phyloP scores from a whole-genome alignment of 768 basidiomycete species.

The Macrolepiota dolichaula region DNA sequence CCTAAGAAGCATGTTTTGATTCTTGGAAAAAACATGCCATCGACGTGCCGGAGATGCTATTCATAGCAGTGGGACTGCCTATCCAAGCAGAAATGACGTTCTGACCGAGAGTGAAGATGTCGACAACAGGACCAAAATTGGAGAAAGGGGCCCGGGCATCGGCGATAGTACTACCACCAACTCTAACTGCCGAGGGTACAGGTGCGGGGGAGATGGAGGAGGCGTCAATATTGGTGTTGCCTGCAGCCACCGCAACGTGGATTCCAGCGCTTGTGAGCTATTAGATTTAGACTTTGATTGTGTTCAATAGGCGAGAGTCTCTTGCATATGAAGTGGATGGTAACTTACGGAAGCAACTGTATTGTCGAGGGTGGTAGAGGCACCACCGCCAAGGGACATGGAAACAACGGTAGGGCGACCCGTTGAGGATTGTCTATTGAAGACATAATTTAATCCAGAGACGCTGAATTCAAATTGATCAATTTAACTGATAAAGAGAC shows the following conservation, averaged over 20 bases:
- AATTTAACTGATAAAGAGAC: background rate
- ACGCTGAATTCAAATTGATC: constrained; percentile 13
- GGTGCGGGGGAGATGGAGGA: constrained; percentile 27
- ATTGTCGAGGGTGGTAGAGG: constrained; percentile 23
- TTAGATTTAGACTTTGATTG: background rate
- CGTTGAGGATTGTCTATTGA: constrained; percentile 12
- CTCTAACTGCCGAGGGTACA: constrained; percentile 27
- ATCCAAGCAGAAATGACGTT: constrained; percentile 24
- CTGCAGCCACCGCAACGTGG: constrained; percentile 30
- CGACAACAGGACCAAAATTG: constrained; percentile 31
- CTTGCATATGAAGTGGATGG: too few relatives aligned
- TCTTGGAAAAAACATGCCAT: constrained; percentile 18
- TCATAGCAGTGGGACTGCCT: constrained; percentile 23
- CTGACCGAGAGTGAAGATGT: constrained; percentile 31
- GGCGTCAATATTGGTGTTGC: constrained; percentile 27
- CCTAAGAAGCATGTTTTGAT: constrained; percentile 1
- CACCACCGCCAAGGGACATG: constrained; percentile 30
- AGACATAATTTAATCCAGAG: constrained; percentile 28
- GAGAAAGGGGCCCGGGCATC: constrained; percentile 30
- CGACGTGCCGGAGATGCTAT: constrained; percentile 22
- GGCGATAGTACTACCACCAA: constrained; percentile 29
- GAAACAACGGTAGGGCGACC: constrained; percentile 26
- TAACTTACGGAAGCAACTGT: constrained; percentile 24
- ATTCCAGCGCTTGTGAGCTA: constrained; percentile 25
- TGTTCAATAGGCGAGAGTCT: background rate